A percentile compares a stretch with the other conserved stretches of the same genome.
These are phyloP conservation scores for Talaromyces thailandensis DNA, from an alignment of 495 filamentous ascomycete species.

Conservation along the genomic window DNA sequence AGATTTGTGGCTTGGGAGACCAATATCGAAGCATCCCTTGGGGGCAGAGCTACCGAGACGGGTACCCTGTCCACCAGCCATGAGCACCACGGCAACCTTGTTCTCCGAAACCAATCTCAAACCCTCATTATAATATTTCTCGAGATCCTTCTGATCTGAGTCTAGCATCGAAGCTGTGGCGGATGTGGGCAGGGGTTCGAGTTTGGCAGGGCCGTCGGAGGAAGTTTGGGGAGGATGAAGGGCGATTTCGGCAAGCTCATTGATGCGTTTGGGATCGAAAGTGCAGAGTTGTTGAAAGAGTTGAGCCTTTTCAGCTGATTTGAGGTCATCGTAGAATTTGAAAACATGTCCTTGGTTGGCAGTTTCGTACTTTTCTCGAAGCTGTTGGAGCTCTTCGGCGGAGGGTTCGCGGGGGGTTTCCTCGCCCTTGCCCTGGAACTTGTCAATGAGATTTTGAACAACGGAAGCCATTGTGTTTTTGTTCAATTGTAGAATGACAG, in stretches of 20 bases:
- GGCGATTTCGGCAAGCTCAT: constrained; percentile 72
- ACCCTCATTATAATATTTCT: constrained; percentile 78
- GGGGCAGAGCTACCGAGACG: constrained; percentile 88
- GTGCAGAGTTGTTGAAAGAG: constrained; percentile 73
- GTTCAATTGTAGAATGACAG: constrained; percentile 1
- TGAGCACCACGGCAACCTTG: constrained; percentile 89
- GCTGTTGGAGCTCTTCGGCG: constrained; percentile 58
- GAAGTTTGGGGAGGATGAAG: constrained; percentile 60
- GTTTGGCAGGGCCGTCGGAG: constrained; percentile 36
- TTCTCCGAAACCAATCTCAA: constrained; percentile 77
- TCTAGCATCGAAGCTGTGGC: constrained; percentile 89
- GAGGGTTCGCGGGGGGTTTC: constrained; percentile 56
- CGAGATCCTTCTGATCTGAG: constrained; percentile 68
- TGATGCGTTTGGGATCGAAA: constrained; percentile 76
- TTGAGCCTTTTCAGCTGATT: constrained; percentile 57
- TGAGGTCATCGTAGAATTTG: constrained; percentile 77
- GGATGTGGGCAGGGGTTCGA: constrained; percentile 86
- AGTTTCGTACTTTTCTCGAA: constrained; percentile 67
- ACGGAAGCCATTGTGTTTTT: constrained; percentile 4
- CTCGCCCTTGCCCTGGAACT: constrained; percentile 37
- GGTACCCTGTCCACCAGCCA: constrained; percentile 96
- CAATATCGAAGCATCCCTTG: constrained; percentile 96
- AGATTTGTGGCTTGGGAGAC: constrained; percentile 81
- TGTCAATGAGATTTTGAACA: constrained; percentile 51
- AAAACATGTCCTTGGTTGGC: constrained; percentile 88